These are phyloP conservation scores for Talaromyces marneffei DNA, from an alignment of 2,329 filamentous ascomycete species.

Conservation along the genomic window DNA sequence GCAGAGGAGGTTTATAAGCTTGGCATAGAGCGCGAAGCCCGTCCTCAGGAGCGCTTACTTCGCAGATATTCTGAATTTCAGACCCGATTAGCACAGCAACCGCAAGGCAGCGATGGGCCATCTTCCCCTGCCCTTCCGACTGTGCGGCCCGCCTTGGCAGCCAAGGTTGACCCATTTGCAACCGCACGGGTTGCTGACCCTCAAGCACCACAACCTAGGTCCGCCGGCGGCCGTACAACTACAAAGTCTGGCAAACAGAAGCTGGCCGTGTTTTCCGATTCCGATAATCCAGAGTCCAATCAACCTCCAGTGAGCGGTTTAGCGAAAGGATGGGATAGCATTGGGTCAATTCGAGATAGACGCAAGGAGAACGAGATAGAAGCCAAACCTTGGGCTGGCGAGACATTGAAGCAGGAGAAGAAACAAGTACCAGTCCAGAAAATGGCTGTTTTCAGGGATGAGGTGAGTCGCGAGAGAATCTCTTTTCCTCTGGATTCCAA, in stretches of 20 bases:
- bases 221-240: conserved; percentile 43
- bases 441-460: conserved; percentile 89
- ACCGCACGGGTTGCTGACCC: conserved; percentile 53
- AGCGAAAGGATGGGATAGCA: conserved; percentile 82
- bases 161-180: conserved; percentile 79
- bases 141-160: conserved; percentile 73
- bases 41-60: conserved; percentile 70
- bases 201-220: conserved; percentile 56
- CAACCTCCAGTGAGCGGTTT: conserved; percentile 49
- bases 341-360: conserved; percentile 76
- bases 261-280: conserved; percentile 85
- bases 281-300: conserved; percentile 54
- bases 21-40: conserved; percentile 81
- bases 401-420: conserved; percentile 81
- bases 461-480: conserved; percentile 62
- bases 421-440: conserved; percentile 72
- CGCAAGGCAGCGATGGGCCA: conserved; percentile 59
- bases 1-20: conserved; percentile 90
- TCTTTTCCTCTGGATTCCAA: conserved; percentile 42
- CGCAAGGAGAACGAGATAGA: conserved; percentile 92
- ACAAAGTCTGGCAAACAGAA: conserved; percentile 70
- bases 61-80: conserved; percentile 94
- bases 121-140: conserved; percentile 81
- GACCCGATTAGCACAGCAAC: conserved; percentile 63
- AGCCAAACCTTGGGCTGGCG: conserved; percentile 83